These are phyloP conservation scores for Evansstolkia leycettana DNA, from an alignment of 495 filamentous ascomycete genomes.

Conservation along the genomic window DNA sequence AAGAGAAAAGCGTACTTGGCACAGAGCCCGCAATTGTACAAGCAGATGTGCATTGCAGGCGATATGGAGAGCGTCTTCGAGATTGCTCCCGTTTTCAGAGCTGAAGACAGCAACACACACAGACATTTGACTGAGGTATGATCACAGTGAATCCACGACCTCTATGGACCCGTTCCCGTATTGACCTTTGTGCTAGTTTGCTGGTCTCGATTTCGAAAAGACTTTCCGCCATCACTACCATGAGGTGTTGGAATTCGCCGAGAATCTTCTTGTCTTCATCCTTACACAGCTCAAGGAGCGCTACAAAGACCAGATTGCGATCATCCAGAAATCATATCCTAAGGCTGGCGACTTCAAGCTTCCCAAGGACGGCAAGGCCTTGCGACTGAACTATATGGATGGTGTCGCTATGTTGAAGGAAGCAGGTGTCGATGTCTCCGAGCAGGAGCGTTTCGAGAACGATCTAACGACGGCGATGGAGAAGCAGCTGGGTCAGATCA, in stretches of 20 bases:
- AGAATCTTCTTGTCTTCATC: slow-evolving; percentile 78
- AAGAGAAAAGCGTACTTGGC: slow-evolving; percentile 74
- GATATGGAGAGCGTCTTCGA: slow-evolving; percentile 84
- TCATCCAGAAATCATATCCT: slow-evolving; percentile 48
- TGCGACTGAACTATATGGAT: slow-evolving; percentile 76
- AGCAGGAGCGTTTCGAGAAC: slow-evolving; percentile 68
- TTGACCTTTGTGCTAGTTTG: slow-evolving; percentile 53
- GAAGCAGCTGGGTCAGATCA: slow-evolving; percentile 76
- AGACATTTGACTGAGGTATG: slow-evolving; percentile 81
- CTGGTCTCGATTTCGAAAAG: slow-evolving; percentile 96
- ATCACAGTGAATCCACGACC: neutral
- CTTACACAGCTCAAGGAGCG: slow-evolving; percentile 63
- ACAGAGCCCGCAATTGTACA: slow-evolving; percentile 91
- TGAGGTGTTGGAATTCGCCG: slow-evolving; percentile 71
- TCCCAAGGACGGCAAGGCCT: slow-evolving; percentile 58
- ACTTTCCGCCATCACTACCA: slow-evolving; percentile 81
- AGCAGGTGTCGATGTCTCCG: slow-evolving; percentile 60
- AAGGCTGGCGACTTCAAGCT: slow-evolving; percentile 44
- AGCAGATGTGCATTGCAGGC: slow-evolving; percentile 91
- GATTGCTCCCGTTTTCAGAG: slow-evolving; percentile 85
- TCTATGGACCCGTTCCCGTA: too few relatives aligned
- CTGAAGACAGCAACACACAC: slow-evolving; percentile 93
- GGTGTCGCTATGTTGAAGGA: slow-evolving; percentile 71
- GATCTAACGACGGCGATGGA: slow-evolving; percentile 63
- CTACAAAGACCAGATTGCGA: slow-evolving; percentile 53